A percentile compares a stretch with the other conserved stretches of the same genome.
phyloP scores from a whole-genome alignment of 352 stramenopile genomes.

The Plasmopara viticola region DNA sequence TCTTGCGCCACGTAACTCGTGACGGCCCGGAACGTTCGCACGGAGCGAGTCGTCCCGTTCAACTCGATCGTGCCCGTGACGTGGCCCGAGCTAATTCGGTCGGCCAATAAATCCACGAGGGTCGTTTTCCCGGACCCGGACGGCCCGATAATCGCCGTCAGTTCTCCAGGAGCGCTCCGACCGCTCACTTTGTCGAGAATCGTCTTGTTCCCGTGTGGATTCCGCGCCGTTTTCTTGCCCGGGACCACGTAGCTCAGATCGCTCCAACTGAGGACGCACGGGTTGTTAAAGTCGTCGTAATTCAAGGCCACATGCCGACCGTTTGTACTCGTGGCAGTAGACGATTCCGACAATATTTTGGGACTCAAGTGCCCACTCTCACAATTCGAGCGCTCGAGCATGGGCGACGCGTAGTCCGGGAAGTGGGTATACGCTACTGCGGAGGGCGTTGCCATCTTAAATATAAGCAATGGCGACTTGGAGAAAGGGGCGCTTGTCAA shows the following conservation, averaged over 20 bases:
- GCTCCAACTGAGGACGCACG: constrained; percentile 11
- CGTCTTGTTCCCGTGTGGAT: constrained; percentile 17
- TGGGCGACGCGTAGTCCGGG: too few species aligned
- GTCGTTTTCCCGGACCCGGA: constrained; percentile 61
- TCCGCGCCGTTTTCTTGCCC: neutral
- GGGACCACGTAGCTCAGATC: constrained; percentile 10
- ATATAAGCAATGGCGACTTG: too few species aligned
- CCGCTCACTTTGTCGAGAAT: constrained; percentile 60
- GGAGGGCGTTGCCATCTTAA: too few species aligned
- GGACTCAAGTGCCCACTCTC: too few species aligned
- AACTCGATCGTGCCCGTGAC: constrained; percentile 43
- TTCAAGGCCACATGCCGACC: too few species aligned
- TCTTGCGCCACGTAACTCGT: constrained; percentile 67
- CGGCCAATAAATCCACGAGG: constrained; percentile 54
- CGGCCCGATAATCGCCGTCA: constrained; percentile 62
- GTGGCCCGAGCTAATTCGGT: constrained; percentile 41
- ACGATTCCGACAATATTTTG: too few species aligned
- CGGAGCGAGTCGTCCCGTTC: constrained; percentile 33
- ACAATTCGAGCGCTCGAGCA: too few species aligned
- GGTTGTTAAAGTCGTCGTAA: constrained; percentile 1
- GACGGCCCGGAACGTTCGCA: constrained; percentile 36
- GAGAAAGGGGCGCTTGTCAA: too few species aligned
- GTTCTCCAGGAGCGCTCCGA: constrained; percentile 37
- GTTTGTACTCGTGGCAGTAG: too few species aligned
- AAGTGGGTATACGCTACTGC: too few species aligned